Evolutionary conservation across 2,329 filamentous ascomycete species (phyloP), one percentile per base, ranked within the genome.

Genomic region (Lachnellula suecica): DNA sequence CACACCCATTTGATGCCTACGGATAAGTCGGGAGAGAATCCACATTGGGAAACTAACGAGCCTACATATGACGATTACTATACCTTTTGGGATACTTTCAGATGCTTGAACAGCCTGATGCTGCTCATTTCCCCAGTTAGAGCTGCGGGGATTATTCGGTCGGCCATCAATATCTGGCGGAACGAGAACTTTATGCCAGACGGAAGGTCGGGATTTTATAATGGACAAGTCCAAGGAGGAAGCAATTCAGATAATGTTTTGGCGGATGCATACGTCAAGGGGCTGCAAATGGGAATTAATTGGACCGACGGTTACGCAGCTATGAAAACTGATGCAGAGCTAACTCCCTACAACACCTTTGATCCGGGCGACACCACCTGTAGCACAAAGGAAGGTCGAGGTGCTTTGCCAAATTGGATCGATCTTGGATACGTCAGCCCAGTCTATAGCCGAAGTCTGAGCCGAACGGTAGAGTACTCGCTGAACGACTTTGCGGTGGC

Each of bases 11-110:
- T 89, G 11, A 79, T 88, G 35, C 85, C 85, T 0, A 85, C 83
- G 1, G 87, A 89, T 65, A 81, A 84, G 56, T 73, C 84, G 0
- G 84, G 83, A 0, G 86, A 89, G 64, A 89, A 88, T 56, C 84
- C 85, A 0, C 67, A 76, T 0, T 89, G 85, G 85, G 63, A 71
- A 2, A 83, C 79, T 1, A 61, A 62, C 0, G 85, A 89, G 65
- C 84, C 85, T 1, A 88, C 86, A 61, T 89, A 85, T 61, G 83
- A 88, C 56, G 85, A 88, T 53, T 80, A 85, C 20, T 88, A 87
- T 62, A 88, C 85, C 0, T 77, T 85, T 24, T 89, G 86, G 85
- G 78, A 81, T 46, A 50, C 71, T 24, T 74, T 87, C 65, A 79
- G 85, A 22, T 87, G 82, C 64, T 76, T 77, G 1, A 76, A 76